Conservation (phyloP, 2,329 filamentous ascomycete species). For the Rachicladosporium sp. region DNA sequence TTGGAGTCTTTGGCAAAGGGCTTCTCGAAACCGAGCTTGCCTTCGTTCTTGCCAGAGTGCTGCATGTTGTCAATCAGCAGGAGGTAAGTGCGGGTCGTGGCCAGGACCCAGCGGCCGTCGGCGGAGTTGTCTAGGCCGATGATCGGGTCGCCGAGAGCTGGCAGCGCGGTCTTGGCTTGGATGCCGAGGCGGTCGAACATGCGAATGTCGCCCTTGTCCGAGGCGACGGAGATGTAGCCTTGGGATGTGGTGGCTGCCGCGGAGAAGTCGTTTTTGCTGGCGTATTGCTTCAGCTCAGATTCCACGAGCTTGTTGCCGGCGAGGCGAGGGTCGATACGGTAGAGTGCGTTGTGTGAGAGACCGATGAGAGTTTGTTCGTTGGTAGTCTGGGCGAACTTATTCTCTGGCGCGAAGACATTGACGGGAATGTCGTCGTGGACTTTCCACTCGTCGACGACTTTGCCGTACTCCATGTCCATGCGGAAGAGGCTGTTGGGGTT, state of each 20-base stretch:
- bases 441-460: conserved; percentile 98
- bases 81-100: conserved; percentile 87
- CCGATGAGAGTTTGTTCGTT: conserved; percentile 90
- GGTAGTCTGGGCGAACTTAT: conserved; percentile 96
- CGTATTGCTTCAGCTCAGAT: conserved; percentile 86
- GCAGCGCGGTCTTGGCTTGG: conserved; percentile 94
- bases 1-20: conserved; percentile 86
- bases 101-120: conserved; percentile 89
- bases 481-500: conserved; percentile 87
- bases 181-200: conserved; percentile 94
- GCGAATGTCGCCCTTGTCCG: conserved; percentile 93
- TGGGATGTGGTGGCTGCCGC: conserved; percentile 89
- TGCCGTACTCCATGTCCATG: conserved; percentile 96
- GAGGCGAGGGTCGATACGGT: conserved; percentile 83
- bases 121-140: conserved; percentile 90
- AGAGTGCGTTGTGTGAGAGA: conserved; percentile 83
- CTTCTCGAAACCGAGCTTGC: conserved; percentile 95
- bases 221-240: conserved; percentile 91
- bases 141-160: conserved; percentile 87
- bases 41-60: conserved; percentile 87
- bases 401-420: conserved; percentile 83
- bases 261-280: conserved; percentile 94
- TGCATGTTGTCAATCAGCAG: conserved; percentile 86
- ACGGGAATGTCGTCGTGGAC: conserved; percentile 93
- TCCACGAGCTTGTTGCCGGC: conserved; percentile 88